These are phyloP conservation scores for Fusarium begoniae DNA, from an alignment of 2,329 filamentous ascomycete species.

Conservation along the genomic window DNA sequence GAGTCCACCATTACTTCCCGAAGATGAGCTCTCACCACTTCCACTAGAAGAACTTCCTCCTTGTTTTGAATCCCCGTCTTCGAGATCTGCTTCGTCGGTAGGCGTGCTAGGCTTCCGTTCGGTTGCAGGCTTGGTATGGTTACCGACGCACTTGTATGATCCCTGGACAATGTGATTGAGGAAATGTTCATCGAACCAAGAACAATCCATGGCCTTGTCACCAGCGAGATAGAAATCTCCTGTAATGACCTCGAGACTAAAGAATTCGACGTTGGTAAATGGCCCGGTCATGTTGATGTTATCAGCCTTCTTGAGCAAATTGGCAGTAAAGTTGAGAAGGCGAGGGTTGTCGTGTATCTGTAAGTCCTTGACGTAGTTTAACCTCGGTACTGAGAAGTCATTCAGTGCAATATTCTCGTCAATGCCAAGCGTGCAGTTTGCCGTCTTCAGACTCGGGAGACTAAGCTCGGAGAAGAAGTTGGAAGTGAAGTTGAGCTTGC, in stretches of 20 bases:
- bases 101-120: not conserved
- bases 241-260: not conserved
- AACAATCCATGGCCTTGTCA: not conserved
- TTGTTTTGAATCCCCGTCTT: accelerated
- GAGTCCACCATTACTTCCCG: accelerated
- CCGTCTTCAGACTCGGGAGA: accelerated
- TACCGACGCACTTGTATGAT: not conserved
- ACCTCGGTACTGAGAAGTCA: not conserved
- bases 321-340: not conserved
- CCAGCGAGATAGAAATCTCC: accelerated
- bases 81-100: not conserved
- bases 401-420: not conserved
- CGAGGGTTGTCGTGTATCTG: not conserved
- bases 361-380: not conserved
- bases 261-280: not conserved
- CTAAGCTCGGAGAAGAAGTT: not conserved
- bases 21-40: accelerated
- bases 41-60: not conserved
- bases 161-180: not conserved
- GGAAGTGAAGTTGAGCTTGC: not conserved
- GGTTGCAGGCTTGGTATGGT: not conserved
- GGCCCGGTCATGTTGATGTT: not conserved
- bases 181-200: not conserved
- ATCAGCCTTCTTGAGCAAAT: not conserved
- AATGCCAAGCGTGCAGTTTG: not conserved